Evolutionary conservation across 2,329 filamentous ascomycete species (phyloP), one percentile per base, ranked within the genome.

Genomic region (Apiospora kogelbergensis): DNA sequence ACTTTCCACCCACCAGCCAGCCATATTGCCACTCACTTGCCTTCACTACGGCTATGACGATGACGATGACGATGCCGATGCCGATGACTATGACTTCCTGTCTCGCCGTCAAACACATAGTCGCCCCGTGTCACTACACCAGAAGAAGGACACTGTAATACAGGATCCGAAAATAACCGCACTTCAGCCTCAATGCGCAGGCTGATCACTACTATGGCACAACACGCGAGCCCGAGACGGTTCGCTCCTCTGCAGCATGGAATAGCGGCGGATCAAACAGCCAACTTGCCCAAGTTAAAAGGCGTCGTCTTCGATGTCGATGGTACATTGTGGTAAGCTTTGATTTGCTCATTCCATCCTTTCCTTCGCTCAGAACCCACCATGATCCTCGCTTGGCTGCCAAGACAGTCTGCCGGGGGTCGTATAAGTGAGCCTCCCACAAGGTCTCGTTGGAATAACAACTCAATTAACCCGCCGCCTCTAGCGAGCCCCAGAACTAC

Each of bases 271-370:
- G 71, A 70, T 13, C 72, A 79, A 6, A 74, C 78, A 3, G 73
- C 75, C 30, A 76, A 77, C 10, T 77, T 80, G 26, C 86, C 86
- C 1, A 82, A 77, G 68, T 79, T 92, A 37, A 84, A 84, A 70
- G 90, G 90, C 3, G 81, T 91, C 1, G 85, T 98, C 17, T 98
- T 98, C 81, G 95, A 99, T 81, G 93, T 99, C 72, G 95, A 99
- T 80, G 95, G 95, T 3, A 99, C 95, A 30, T 81, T 98, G 70
- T 98, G 92, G 95, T 97, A 81, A 82, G 90, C 84, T 67, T 65
- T 66, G 65, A 30, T 2, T 41, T 66, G 0, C 15, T 66, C 22
- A 10, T 30, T 24, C 3, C 24, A 17, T 30, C 5, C 70, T 53
- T 4, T 70, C 40, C n/a, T 17, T 44, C 20, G 11, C 40, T n/a